Evolutionary conservation across 2,329 filamentous ascomycete genomes (phyloP).

Genomic region (Tolypocladium album): DNA sequence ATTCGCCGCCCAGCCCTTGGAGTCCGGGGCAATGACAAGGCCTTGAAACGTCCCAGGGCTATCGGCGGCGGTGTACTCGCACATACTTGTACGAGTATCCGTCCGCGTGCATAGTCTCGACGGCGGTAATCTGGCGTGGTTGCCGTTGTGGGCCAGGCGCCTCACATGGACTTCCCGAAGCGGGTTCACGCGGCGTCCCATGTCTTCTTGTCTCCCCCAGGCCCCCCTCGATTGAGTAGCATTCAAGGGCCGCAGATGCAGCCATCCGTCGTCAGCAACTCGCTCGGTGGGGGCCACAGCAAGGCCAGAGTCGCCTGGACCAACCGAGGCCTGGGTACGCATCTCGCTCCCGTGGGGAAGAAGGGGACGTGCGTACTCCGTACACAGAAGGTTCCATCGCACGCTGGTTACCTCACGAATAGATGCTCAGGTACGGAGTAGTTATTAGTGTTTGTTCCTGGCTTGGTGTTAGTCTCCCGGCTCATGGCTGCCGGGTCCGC

Average conservation of each 20-base stretch:
- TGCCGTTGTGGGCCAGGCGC: background rate
- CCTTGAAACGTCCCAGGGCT: conserved; percentile 7
- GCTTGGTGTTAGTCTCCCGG: background rate
- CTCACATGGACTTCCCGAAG: background rate
- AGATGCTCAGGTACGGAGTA: background rate
- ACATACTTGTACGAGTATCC: background rate
- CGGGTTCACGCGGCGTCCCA: background rate
- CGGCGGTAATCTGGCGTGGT: background rate
- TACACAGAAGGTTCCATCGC: background rate
- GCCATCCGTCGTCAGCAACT: background rate
- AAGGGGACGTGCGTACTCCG: background rate
- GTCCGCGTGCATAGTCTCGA: background rate
- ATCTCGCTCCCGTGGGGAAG: background rate
- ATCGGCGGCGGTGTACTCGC: background rate
- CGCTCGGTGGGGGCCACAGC: background rate
- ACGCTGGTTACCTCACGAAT: background rate
- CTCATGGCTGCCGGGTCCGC: background rate
- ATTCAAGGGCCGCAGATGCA: background rate
- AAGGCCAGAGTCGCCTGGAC: background rate
- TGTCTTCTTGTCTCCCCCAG: background rate
- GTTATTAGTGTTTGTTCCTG: background rate
- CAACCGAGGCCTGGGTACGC: background rate
- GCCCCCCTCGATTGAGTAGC: background rate
- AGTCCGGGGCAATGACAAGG: conserved; percentile 1
- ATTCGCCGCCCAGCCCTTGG: background rate